These are phyloP conservation scores for Peronospora farinosa DNA, from an alignment of 352 stramenopile genomes.

Conservation along the genomic window DNA sequence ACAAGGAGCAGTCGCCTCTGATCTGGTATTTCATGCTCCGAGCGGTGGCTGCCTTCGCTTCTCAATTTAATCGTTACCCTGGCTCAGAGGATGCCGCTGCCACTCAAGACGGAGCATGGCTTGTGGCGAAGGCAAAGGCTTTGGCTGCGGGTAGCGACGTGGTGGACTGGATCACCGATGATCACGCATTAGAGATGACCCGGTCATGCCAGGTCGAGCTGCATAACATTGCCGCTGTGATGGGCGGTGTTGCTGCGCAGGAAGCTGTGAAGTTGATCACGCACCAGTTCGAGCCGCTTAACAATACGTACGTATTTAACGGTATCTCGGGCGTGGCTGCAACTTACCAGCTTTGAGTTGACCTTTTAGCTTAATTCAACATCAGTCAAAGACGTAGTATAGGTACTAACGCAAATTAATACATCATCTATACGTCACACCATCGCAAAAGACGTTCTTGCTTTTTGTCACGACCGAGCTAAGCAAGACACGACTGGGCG, in stretches of 20 bases:
- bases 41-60: constrained; percentile 53
- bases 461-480: constrained; percentile 5
- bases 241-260: constrained; percentile 95
- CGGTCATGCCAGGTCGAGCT: constrained; percentile 90
- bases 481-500: constrained; percentile 2
- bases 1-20: constrained; percentile 87
- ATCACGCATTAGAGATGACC: constrained; percentile 88
- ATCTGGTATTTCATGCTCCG: constrained; percentile 93
- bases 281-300: constrained; percentile 93
- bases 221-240: constrained; percentile 90
- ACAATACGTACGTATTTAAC: constrained; percentile 98
- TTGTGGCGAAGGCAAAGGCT: constrained; percentile 43
- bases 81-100: constrained; percentile 55
- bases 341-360: constrained; percentile 64
- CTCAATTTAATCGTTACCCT: constrained; percentile 70
- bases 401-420: constrained; percentile 4
- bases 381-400: constrained; percentile 13
- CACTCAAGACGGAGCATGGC: constrained; percentile 56
- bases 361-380: constrained; percentile 12
- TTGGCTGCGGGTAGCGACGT: constrained; percentile 33
- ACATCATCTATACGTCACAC: constrained; percentile 2
- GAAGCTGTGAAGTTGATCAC: constrained; percentile 98
- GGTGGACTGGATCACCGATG: constrained; percentile 45
- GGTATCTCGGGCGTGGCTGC: constrained; percentile 84
- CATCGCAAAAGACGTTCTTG: constrained; percentile 11